Evolutionary conservation across 257 asterid genomes (phyloP), one percentile per base, ranked within the genome.

Genomic region (Nicotiana benthamiana): DNA sequence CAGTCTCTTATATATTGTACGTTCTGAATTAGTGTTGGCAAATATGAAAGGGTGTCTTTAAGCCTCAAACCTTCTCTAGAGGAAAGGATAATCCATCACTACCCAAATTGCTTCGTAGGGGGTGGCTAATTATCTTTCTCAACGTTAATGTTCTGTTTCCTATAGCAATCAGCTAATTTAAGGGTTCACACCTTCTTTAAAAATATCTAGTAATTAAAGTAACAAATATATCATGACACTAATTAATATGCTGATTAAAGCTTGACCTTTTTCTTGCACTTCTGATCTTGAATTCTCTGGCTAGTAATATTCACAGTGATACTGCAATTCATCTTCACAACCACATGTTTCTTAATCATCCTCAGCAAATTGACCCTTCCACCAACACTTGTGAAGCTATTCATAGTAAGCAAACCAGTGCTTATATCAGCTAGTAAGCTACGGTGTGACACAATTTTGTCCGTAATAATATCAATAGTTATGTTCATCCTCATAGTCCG

Each of bases 251-350:
- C 4, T 8, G 32, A 54, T 24, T 89, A 92, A 79, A 92, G 83
- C 84, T 85, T 82, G 30, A 94, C 91, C 81, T 87, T 89, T 4
- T 92, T 78, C 81, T 82, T 85, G 78, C 98, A 94, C 56, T 84
- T 84, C 88, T 88, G 93, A 30, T 88, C 79, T 56, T 88, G 92
- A 84, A 94, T 89, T 9, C 86, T 75, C 63, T 75, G 90, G 24
- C 83, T 88, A 1, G 94, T 86, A 10, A 87, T 77, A 72, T 93
- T 94, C 24, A 91, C 75, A 56, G 85, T 83, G 74, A 93, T 54
- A 27, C 60, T 90, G 72, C 98, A 94, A 60, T 94, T 91, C 97
- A 94, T 94, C 87, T 83, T 90, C 64, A 94, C 96, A 11, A 85
- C 82, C 46, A 90, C 92, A 64, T 91, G 91, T 83, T 74, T 89